Evolutionary conservation across 495 filamentous ascomycete species (phyloP).

Genomic region (Talaromyces nanjingensis): DNA sequence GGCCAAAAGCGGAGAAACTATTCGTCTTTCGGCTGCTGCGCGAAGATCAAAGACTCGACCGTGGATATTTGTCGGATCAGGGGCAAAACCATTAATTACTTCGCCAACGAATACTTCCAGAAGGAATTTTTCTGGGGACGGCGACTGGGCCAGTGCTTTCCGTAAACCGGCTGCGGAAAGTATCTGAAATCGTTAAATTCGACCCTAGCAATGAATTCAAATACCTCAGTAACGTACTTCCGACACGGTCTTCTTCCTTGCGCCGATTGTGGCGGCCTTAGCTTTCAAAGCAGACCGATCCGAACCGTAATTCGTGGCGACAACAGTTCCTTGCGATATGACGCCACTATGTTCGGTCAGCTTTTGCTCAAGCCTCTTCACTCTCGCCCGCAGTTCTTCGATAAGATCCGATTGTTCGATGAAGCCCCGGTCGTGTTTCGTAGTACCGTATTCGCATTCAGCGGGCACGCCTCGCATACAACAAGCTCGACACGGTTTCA

Average conservation of each 20-base stretch:
- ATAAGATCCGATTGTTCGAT: conserved; percentile 22
- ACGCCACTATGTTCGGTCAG: conserved; percentile 7
- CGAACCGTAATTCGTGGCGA: background rate
- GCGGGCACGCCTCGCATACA: conserved; percentile 22
- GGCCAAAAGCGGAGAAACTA: conserved; percentile 18
- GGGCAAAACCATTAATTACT: conserved; percentile 19
- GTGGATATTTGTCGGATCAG: conserved; percentile 12
- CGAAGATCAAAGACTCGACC: conserved; percentile 18
- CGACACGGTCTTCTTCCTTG: background rate
- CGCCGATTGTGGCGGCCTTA: background rate
- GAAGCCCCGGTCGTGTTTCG: conserved; percentile 21
- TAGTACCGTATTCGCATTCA: conserved; percentile 24
- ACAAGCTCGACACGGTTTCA: conserved; percentile 23
- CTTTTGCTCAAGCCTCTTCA: conserved; percentile 12
- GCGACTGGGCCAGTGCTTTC: background rate
- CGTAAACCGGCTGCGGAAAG: background rate
- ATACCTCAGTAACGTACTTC: background rate
- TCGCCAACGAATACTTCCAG: conserved; percentile 19
- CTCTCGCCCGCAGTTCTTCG: conserved; percentile 16
- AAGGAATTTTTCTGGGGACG: conserved; percentile 5
- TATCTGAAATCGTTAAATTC: background rate
- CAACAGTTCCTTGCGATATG: background rate
- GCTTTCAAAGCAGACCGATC: background rate
- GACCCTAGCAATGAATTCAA: background rate
- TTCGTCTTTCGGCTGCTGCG: conserved; percentile 16